These are phyloP conservation scores for Rhodotorula paludigena DNA, from an alignment of 768 basidiomycete species.

Conservation along the genomic window DNA sequence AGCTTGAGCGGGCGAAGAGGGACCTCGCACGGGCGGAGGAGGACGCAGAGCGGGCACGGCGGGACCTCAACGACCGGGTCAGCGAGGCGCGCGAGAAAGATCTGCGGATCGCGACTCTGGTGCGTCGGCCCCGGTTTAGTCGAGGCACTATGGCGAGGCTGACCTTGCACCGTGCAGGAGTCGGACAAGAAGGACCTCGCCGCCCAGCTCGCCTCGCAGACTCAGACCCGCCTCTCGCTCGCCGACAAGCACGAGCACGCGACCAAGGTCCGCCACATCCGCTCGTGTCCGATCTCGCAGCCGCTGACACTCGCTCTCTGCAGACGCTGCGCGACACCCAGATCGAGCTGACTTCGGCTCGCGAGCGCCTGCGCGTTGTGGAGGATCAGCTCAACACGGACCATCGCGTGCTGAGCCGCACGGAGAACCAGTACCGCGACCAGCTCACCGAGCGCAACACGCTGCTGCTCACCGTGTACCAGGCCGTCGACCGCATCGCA, in stretches of 20 bases:
- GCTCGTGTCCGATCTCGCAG: neutral
- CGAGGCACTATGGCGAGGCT: neutral
- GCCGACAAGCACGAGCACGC: constrained; percentile 80
- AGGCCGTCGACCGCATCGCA: constrained; percentile 89
- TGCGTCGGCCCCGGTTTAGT: constrained; percentile 33
- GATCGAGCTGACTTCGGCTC: constrained; percentile 59
- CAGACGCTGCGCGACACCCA: constrained; percentile 63
- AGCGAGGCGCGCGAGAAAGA: constrained; percentile 65
- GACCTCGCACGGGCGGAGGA: constrained; percentile 76
- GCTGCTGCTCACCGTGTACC: constrained; percentile 81
- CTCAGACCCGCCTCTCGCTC: constrained; percentile 76
- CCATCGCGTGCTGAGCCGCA: constrained; percentile 63
- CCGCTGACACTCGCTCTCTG: neutral
- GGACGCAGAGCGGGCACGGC: constrained; percentile 65
- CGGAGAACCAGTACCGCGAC: constrained; percentile 78
- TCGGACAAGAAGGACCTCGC: constrained; percentile 75
- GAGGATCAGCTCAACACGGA: constrained; percentile 77
- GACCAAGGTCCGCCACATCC: constrained; percentile 50
- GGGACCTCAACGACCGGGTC: constrained; percentile 66
- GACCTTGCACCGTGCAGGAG: constrained; percentile 48
- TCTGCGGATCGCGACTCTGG: constrained; percentile 63
- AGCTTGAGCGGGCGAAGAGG: constrained; percentile 76
- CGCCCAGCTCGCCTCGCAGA: constrained; percentile 71
- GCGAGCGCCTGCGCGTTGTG: constrained; percentile 63
- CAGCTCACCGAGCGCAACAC: constrained; percentile 91